Conservation (phyloP, 805 yeast genomes). For the Phaffomyces thermotolerans region DNA sequence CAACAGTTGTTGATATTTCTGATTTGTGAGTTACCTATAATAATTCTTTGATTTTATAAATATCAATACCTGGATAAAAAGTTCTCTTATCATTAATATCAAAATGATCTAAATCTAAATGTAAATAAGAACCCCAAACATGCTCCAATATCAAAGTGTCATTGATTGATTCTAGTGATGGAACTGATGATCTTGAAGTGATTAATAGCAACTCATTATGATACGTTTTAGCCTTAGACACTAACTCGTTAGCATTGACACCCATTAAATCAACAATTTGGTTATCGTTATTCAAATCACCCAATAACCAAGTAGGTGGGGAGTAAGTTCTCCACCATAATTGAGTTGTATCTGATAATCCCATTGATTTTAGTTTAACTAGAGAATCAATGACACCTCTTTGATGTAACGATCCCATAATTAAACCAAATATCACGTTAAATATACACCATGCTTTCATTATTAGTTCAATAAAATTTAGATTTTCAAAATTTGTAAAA, state of each 20-base stretch:
- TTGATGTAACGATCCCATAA: conserved; percentile 84
- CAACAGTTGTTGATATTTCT: no score
- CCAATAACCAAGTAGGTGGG: conserved; percentile 84
- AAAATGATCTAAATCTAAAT: conserved; percentile 70
- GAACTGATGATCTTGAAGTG: conserved; percentile 21
- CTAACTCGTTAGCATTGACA: conserved; percentile 25
- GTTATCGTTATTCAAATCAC: conserved; percentile 14
- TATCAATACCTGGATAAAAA: conserved; percentile 55
- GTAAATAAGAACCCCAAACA: conserved; percentile 36
- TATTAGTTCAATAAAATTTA: conserved; percentile 15
- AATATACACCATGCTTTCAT: conserved; percentile 51
- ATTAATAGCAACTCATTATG: conserved; percentile 8
- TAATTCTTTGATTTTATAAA: conserved; percentile 33
- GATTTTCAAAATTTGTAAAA: conserved; percentile 26
- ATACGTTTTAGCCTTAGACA: conserved; percentile 17
- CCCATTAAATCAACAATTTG: conserved; percentile 42
- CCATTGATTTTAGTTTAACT: conserved; percentile 28
- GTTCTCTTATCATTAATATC: conserved; percentile 41
- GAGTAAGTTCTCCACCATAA: conserved; percentile 94
- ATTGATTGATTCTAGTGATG: conserved; percentile 13
- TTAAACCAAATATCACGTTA: conserved; percentile 47
- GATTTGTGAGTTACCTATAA: no score
- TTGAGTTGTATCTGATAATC: conserved; percentile 30
- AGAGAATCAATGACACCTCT: conserved; percentile 79
- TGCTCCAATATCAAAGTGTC: conserved; percentile 11